phyloP scores from a whole-genome alignment of 1,284 basidiomycete genomes.

The Cerrena zonata region DNA sequence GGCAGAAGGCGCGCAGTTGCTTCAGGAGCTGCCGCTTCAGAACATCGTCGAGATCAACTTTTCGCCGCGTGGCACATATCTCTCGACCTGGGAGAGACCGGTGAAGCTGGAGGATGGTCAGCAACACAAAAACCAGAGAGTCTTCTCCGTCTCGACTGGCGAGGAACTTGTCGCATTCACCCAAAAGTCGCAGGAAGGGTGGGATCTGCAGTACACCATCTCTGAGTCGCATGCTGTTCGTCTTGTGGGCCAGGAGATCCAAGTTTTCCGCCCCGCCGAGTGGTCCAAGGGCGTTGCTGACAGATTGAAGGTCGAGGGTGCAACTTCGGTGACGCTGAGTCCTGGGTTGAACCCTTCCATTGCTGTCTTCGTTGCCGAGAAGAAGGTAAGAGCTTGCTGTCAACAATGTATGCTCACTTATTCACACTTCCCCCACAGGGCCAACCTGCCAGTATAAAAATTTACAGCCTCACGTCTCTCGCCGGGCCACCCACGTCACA shows the following conservation, averaged over 20 bases:
- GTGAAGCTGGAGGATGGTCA: constrained; percentile 75
- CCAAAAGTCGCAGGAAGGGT: constrained; percentile 79
- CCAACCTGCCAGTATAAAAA: constrained; percentile 84
- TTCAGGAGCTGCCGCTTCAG: constrained; percentile 65
- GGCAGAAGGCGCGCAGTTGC: constrained; percentile 65
- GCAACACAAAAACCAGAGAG: constrained; percentile 83
- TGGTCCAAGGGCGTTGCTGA: constrained; percentile 76
- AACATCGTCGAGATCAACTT: constrained; percentile 83
- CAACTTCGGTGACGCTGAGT: constrained; percentile 70
- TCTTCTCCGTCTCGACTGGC: constrained; percentile 79
- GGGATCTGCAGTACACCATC: constrained; percentile 89
- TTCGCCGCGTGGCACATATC: constrained; percentile 86
- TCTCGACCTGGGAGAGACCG: constrained; percentile 92
- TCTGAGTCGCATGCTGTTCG: constrained; percentile 87
- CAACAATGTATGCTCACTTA: not conserved
- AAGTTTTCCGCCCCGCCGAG: constrained; percentile 79
- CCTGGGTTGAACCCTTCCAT: constrained; percentile 80
- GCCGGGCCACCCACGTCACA: constrained; percentile 57
- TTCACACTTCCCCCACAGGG: constrained; percentile 44
- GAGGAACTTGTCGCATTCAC: constrained; percentile 77
- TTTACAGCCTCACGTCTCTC: constrained; percentile 73
- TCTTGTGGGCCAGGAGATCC: constrained; percentile 78
- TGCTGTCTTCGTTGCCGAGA: constrained; percentile 89
- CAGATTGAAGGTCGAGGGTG: constrained; percentile 78
- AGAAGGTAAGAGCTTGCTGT: constrained; percentile 58